These are phyloP conservation scores for Sporobolomyces phaffii DNA, from an alignment of 768 basidiomycete species.

Conservation along the genomic window DNA sequence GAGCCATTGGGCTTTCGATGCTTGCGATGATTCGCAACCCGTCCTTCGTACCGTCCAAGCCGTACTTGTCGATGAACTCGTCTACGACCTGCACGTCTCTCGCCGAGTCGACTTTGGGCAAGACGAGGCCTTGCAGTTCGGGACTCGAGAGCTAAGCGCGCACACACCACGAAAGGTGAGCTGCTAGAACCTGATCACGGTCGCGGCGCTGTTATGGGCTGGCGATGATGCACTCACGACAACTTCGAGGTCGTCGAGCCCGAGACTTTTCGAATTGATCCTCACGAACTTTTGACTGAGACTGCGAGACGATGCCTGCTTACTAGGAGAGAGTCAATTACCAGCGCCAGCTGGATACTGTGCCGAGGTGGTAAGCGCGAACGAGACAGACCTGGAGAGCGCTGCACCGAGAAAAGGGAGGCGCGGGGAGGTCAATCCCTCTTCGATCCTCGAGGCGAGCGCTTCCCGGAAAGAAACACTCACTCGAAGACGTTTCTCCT, in stretches of 20 bases:
- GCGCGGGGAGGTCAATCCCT: neutral
- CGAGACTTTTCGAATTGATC: slow-evolving; percentile 45
- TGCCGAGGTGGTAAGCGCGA: neutral
- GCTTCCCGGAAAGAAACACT: too few relatives aligned
- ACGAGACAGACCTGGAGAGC: neutral
- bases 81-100: slow-evolving; percentile 63
- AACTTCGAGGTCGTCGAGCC: slow-evolving; percentile 43
- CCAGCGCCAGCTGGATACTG: too few relatives aligned
- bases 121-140: slow-evolving; percentile 61
- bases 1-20: slow-evolving; percentile 72
- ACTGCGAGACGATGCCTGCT: neutral
- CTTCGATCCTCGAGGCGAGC: too few relatives aligned
- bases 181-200: too few relatives aligned
- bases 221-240: slow-evolving; percentile 40
- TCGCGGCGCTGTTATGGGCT: too few relatives aligned
- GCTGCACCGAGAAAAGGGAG: neutral
- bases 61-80: slow-evolving; percentile 48
- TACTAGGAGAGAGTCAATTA: too few relatives aligned
- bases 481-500: slow-evolving; percentile 4
- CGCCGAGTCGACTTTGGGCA: slow-evolving; percentile 74
- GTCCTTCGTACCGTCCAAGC: slow-evolving; percentile 32
- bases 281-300: slow-evolving; percentile 41
- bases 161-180: too few relatives aligned
- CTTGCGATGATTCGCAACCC: slow-evolving; percentile 64
- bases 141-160: slow-evolving; percentile 53